Conservation (phyloP, 2,329 filamentous ascomycete genomes). For the Fusarium protoensiforme region DNA sequence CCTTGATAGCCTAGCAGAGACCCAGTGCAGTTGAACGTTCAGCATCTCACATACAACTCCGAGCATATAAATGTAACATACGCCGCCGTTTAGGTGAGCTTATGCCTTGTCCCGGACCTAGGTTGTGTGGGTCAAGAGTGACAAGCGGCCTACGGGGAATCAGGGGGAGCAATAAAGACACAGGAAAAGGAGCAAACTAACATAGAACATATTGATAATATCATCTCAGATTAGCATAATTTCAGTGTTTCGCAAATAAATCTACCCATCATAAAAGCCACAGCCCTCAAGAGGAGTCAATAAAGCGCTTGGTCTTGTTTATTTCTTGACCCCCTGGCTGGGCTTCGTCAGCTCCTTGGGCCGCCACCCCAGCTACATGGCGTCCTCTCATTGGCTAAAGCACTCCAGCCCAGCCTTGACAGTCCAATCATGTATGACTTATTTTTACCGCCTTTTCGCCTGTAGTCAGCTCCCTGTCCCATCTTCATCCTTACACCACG, state of each 20-base stretch:
- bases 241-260: neutral
- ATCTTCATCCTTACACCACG: neutral
- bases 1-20: too few relatives aligned
- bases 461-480: neutral
- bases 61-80: neutral
- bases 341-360: neutral
- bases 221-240: too few relatives aligned
- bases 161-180: neutral
- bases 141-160: neutral
- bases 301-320: neutral
- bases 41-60: too few relatives aligned
- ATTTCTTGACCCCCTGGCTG: neutral
- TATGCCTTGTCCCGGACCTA: neutral
- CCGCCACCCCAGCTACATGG: neutral
- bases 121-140: neutral
- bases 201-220: too few relatives aligned
- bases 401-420: neutral
- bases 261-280: neutral
- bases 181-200: neutral
- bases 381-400: neutral
- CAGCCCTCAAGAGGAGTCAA: neutral
- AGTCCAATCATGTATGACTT: neutral
- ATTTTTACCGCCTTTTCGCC: slow-evolving; percentile 3
- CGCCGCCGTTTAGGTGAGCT: neutral
- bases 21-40: too few relatives aligned